Base-by-base conservation (phyloP, 2,329 filamentous ascomycete genomes). In the Amylocarpus encephaloides region DNA sequence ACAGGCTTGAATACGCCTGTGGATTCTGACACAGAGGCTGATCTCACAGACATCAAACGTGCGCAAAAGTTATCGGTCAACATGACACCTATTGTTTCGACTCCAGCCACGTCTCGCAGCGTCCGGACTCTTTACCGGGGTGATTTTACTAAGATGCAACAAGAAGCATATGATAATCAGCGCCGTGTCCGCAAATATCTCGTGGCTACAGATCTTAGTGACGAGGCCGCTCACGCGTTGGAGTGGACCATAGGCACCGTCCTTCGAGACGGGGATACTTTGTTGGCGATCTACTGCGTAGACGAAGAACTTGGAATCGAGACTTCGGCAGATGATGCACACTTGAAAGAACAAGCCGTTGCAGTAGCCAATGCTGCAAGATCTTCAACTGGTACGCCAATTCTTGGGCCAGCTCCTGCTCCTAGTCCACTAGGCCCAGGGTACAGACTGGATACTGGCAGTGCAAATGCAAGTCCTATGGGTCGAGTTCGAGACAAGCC, bases 181-280 rank as follows among this genome's bases (percentile, higher is more conserved):
- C 82, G 87, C 44, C 81, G 87, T 47, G 79, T 92, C 53, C 80
- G 93, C 47, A 94, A 93, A 62, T 98, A 97, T 65, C 73, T 98
- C 13, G 90, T 96, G n/a, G 92, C 93, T 2, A 96, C 89, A 0
- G 93, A 98, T 68, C 73, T 97, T 3, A 96, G 91, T 59, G 88
- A 93, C 34, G 93, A 98, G 70, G 91, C 92, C 4, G 88, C 88
- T 6, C 94, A 97, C 67, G 93, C 93, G 1, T 75, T 98, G 30
- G 93, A 98, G 67, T 98, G 93, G 93, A 93, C 92, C 0, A 91
- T 98, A 49, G 93, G 93, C 6, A 97, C 92, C 0, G 90, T 97
- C 5, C 75, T 98, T 29, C 81, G 93, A 43, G 91, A 97, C 60
- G 93, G 93, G 6, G 93, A 98, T 66, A 97, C 92, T 0, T 76